Evolutionary conservation across 441 rosid species (phyloP), one percentile per base, ranked within the genome.

Genomic region (Bruguiera hainesii): DNA sequence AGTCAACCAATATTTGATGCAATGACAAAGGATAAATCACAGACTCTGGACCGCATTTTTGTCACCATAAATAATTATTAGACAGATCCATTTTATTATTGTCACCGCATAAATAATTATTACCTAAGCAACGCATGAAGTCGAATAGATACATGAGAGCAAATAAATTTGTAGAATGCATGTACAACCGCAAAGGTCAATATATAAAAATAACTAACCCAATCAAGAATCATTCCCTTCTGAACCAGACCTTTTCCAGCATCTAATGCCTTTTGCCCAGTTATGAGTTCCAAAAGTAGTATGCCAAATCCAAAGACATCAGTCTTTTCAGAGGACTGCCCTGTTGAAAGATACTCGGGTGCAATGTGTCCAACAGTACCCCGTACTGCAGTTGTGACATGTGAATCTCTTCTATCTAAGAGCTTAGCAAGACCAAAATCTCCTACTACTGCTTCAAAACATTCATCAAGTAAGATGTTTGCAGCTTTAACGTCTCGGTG

Each of bases 401-500:
- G 98, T 18, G 97, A 89, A 76, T 90, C 96, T 69, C 83, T 79
- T 67, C 80, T 78, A 72, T 93, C 97, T 66, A 93, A 71, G 67
- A 93, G 82, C 77, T 93, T 93, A 11, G 97, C 97, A 0, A 93
- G 88, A 37, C 98, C 97, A 69, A 93, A 90, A 73, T 93, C 97
- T 18, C 98, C 97, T 52, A 93, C 98, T 3, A 93, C 87, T 21
- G 96, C 96, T 82, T 93, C 97, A 68, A 89, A 90, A 75, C 88
- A 82, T 71, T 87, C 97, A 51, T 90, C 96, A 37, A 90, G 94
- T 49, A 93, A 75, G 60, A 93, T 89, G 42, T 93, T 93, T 39
- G 98, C 98, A 50, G 98, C 98, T 83, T 93, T 93, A 48, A 93
- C 97, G 64, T 93, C 98, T 75, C 97, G 81, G 68, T 90, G 98